Conservation (phyloP, 805 yeast species). For the Saccharomycopsis sp. region DNA sequence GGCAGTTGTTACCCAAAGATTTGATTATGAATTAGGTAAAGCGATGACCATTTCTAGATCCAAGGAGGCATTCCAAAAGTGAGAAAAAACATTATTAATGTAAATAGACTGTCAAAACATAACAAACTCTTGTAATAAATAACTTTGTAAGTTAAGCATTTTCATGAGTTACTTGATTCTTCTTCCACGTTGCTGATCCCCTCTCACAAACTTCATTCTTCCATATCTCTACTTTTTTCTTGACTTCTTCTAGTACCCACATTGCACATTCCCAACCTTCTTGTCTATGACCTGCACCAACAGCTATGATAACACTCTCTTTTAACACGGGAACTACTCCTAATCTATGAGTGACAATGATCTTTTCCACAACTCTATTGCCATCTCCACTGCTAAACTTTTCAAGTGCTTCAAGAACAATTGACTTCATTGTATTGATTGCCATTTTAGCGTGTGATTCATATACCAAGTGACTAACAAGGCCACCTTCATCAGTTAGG, state of each 20-base stretch:
- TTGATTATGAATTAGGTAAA: constrained; percentile 49
- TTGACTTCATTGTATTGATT: constrained; percentile 29
- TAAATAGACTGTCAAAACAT: constrained; percentile 2
- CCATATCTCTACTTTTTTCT: constrained; percentile 44
- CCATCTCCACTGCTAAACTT: constrained; percentile 24
- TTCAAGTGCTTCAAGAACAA: constrained; percentile 30
- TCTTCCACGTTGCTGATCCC: constrained; percentile 38
- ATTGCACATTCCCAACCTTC: constrained; percentile 43
- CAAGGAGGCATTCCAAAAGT: constrained; percentile 38
- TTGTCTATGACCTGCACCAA: constrained; percentile 39
- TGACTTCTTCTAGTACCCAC: constrained; percentile 39
- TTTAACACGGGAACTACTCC: constrained; percentile 42
- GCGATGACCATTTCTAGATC: constrained; percentile 50
- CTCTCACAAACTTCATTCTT: constrained; percentile 39
- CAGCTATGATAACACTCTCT: constrained; percentile 40
- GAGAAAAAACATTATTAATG: constrained; percentile 3
- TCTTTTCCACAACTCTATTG: constrained; percentile 28
- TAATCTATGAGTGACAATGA: constrained; percentile 38
- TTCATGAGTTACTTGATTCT: constrained; percentile 28
- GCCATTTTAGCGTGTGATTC: constrained; percentile 42
- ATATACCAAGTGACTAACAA: constrained; percentile 35
- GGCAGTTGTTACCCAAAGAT: constrained; percentile 42
- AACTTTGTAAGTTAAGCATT: not conserved
- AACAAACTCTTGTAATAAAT: not conserved
- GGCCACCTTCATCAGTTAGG: constrained; percentile 31